Conservation (phyloP, 1,139 yeast species). For the Geotrichum phurueaensis region DNA sequence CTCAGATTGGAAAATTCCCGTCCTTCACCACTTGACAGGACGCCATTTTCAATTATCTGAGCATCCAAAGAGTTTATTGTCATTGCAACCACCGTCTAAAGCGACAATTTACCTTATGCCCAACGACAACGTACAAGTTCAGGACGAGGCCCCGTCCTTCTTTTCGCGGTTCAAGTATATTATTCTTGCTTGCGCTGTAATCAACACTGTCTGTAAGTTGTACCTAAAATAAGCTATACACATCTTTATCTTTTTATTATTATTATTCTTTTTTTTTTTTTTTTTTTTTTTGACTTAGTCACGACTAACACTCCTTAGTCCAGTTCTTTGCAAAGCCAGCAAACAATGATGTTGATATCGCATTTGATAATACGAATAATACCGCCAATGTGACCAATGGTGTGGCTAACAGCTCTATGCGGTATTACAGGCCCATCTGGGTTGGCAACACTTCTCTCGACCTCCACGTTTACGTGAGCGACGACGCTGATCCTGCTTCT, state of each 20-base stretch:
- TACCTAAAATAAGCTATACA: neutral
- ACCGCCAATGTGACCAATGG: neutral
- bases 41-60: too few relatives aligned
- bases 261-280: too few relatives aligned
- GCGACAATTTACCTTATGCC: neutral
- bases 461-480: slow-evolving; percentile 11
- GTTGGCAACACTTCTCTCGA: slow-evolving; percentile 6
- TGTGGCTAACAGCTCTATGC: neutral
- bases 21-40: too few relatives aligned
- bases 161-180: slow-evolving; percentile 12
- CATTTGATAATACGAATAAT: neutral
- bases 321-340: neutral
- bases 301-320: neutral
- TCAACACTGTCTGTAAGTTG: slow-evolving; percentile 4
- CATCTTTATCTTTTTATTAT: neutral
- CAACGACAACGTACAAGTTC: slow-evolving; percentile 1
- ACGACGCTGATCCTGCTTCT: slow-evolving; percentile 3
- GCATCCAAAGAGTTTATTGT: neutral
- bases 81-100: neutral
- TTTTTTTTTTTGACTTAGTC: too few relatives aligned
- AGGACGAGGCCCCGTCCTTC: slow-evolving; percentile 5
- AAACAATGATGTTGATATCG: neutral
- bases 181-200: slow-evolving; percentile 11
- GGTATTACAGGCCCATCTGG: slow-evolving; percentile 8
- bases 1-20: too few relatives aligned